A percentile compares a stretch with the other conserved stretches of the same genome.
phyloP scores from a whole-genome alignment of 1,284 basidiomycete genomes.

The Binderoboletus segoi region DNA sequence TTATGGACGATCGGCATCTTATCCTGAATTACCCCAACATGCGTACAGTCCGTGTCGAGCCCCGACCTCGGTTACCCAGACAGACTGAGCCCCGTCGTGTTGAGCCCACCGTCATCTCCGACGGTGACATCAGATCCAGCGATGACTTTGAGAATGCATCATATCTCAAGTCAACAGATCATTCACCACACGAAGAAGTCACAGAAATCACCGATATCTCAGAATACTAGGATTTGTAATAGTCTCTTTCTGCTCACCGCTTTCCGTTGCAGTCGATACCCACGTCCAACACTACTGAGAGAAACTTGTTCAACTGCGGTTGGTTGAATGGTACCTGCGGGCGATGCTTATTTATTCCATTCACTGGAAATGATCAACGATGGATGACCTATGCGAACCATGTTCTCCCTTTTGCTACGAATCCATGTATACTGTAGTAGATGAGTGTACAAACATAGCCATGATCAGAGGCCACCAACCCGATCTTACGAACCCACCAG shows the following conservation, averaged over 20 bases:
- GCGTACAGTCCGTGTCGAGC: slow-evolving; percentile 54
- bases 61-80: slow-evolving; percentile 25
- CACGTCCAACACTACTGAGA: slow-evolving; percentile 1
- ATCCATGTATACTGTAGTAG: neutral
- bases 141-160: slow-evolving; percentile 31
- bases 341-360: slow-evolving; percentile 28
- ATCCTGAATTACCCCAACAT: slow-evolving; percentile 68
- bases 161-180: slow-evolving; percentile 31
- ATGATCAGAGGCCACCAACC: neutral
- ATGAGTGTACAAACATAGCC: neutral
- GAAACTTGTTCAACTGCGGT: slow-evolving; percentile 18
- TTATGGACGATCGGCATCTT: slow-evolving; percentile 58
- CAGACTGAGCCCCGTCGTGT: slow-evolving; percentile 33
- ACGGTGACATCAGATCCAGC: slow-evolving; percentile 33
- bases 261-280: slow-evolving; percentile 12
- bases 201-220: slow-evolving; percentile 34
- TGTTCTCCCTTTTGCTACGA: slow-evolving; percentile 2
- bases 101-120: slow-evolving; percentile 36
- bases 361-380: slow-evolving; percentile 7
- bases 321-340: slow-evolving; percentile 9
- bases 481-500: neutral
- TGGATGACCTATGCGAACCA: slow-evolving; percentile 9
- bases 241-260: neutral
- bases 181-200: slow-evolving; percentile 28
- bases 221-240: slow-evolving; percentile 30